Conservation (phyloP, 108 stramenopile species). For the Cylindrotheca closterium region DNA sequence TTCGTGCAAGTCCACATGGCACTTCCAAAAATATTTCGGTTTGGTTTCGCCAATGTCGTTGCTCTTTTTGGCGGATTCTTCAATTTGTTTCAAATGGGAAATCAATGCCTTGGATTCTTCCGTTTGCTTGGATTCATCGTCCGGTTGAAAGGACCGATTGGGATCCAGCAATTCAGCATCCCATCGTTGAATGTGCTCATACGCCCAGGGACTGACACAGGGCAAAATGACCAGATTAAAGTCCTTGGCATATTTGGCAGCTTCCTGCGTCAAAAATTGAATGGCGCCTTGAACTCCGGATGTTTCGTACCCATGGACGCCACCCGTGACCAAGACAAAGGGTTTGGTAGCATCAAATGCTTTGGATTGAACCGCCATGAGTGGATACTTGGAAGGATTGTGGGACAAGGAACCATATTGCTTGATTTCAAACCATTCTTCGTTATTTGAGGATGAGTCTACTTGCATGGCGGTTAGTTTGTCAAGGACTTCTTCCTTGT, state of each 20-base stretch:
- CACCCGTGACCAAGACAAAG: constrained; percentile 61
- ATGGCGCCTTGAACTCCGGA: constrained; percentile 69
- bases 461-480: constrained; percentile 10
- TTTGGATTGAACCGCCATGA: constrained; percentile 40
- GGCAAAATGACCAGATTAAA: constrained; percentile 58
- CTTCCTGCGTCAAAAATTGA: constrained; percentile 37
- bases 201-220: constrained; percentile 70
- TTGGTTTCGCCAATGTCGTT: too few relatives aligned
- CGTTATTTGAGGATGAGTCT: too few relatives aligned
- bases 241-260: constrained; percentile 35
- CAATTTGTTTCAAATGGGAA: constrained; percentile 18
- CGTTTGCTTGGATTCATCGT: constrained; percentile 28
- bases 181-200: constrained; percentile 70
- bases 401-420: constrained; percentile 39
- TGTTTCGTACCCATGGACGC: constrained; percentile 84
- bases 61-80: too few relatives aligned
- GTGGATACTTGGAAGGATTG: constrained; percentile 23
- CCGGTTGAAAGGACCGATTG: constrained; percentile 58
- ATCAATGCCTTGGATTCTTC: constrained; percentile 52
- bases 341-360: constrained; percentile 22
- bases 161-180: constrained; percentile 49
- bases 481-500: constrained; percentile 49
- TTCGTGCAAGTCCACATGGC: constrained; percentile 73
- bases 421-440: constrained; percentile 14
- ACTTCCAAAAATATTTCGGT: too few relatives aligned